Base-by-base conservation (phyloP, 768 basidiomycete genomes). In the Sarcomyxa edulis region DNA sequence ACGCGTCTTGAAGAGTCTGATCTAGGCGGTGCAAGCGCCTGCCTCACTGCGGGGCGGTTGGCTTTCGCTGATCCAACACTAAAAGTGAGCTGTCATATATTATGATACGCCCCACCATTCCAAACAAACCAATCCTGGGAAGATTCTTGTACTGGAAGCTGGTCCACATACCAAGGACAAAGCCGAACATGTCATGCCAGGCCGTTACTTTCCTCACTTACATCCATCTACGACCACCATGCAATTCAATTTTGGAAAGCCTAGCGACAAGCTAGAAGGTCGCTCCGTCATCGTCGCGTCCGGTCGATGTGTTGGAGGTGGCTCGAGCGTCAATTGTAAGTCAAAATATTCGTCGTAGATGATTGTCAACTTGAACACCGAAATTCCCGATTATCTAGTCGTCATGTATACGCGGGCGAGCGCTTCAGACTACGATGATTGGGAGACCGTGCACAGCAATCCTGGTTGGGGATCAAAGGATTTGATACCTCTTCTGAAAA, bases 401-500 rank as follows among this genome's bases (percentile, higher is more conserved):
- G 65, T 66, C 51, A 65, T 74, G 64, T 83, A 81, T 44, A 72
- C 68, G 1, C 70, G 81, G 18, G 71, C 76, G 10, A 55, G 74
- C 6, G 72, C 76, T 2, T 81, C 78, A 0, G 82, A 84, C 49
- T 81, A 74, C 33, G 76, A 84, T 45, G 74, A 75, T 35, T 83
- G 81, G 81, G 70, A 72, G 48, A 58, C 42, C 1, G 51, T 61
- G 2, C 54, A 72, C 18, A 64, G 62, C 4, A 81, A 82, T 49
- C 55, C 68, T 1, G 81, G 80, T 2, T 84, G 82, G 82, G 64
- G 77, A 5, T 73, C 75, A 1, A 59, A 65, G 33, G 61, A 74
- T 19, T 49, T 84, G 4, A 69, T 83, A 21, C 80, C 81, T 0
- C 56, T 81, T 10, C 45, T 80, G 21, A 71, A 61, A 45, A 81